Conservation (phyloP, 331 rosid species). For the Cucumis variabilis region DNA sequence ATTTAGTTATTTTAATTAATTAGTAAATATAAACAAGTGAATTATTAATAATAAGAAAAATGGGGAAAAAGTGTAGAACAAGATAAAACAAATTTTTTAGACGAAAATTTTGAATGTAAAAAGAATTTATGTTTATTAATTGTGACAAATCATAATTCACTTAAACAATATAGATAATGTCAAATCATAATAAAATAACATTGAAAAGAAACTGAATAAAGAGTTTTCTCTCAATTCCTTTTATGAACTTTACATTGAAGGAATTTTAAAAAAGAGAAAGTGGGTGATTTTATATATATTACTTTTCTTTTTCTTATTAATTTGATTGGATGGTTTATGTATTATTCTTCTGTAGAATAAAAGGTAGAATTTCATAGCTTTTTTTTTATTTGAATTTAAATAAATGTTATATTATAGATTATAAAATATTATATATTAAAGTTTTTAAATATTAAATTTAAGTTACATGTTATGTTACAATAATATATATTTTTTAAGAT, state of each 20-base stretch:
- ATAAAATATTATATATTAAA: background rate
- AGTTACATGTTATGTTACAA: too few species aligned
- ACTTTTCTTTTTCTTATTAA: background rate
- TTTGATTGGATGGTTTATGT: background rate
- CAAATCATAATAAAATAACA: conserved; percentile 8
- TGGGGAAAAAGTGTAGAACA: too few species aligned
- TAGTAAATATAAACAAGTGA: too few species aligned
- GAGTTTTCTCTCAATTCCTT: background rate
- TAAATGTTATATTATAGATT: background rate
- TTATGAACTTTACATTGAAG: background rate
- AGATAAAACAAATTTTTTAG: too few species aligned
- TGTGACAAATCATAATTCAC: background rate
- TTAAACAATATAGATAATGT: background rate
- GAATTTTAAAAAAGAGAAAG: background rate
- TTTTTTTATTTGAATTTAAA: too few species aligned
- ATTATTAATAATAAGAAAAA: too few species aligned
- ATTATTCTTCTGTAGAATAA: background rate
- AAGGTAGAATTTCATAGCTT: background rate
- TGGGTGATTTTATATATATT: background rate
- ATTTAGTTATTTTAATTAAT: too few species aligned
- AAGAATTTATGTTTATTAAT: background rate
- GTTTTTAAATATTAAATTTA: background rate
- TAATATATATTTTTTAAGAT: too few species aligned
- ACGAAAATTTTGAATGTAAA: too few species aligned
- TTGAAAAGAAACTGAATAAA: background rate